Evolutionary conservation across 1,284 basidiomycete species (phyloP), one percentile per base, ranked within the genome.

Genomic region (Vanrija pseudolonga): DNA sequence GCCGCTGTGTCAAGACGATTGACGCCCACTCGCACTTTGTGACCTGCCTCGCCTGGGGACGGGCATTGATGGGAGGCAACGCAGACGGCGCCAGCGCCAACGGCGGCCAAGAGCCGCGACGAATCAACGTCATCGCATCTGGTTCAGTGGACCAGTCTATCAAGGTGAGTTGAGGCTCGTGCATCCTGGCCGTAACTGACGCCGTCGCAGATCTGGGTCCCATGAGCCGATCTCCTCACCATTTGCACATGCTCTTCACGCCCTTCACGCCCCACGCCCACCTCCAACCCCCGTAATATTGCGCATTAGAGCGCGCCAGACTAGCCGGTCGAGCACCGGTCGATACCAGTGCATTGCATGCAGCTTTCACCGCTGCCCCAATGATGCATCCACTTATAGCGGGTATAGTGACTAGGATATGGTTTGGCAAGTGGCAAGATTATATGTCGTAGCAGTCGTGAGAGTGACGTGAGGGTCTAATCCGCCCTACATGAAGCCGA

Each of bases 1-100:
- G 74, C 4, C 87, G 89, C 2, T 82, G 90, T 57, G 89, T 89
- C 67, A 90, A 89, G 76, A 88, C 84, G 39, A 81, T 94, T 44
- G 89, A 93, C 59, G 90, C 89, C 1, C 91, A 94, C 71, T 82
- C 81, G 3, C 90, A 91, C 68, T 94, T 95, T 67, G 86, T 91
- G 4, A 84, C 86, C 23, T 85, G 84, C n/a, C 81, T 91, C 59
- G 80, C 85, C 6, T 92, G 89, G 89, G 89, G 88, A 8, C 79
- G 87, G 43, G 83, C 86, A 37, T 66, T 76, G 68, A 79, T 69
- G 59, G 68, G 70, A 26, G 69, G 69, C 9, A 68, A 72, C 18
- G 72, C 44, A 6, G 45, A 42, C 24, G 64, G 50, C 45, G 50
- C 18, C 44, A 60, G 47, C 24, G 62, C 42, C 50, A 52, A 49